Conservation (phyloP, 176 grass and related monocot genomes). For the Avena eriantha region DNA sequence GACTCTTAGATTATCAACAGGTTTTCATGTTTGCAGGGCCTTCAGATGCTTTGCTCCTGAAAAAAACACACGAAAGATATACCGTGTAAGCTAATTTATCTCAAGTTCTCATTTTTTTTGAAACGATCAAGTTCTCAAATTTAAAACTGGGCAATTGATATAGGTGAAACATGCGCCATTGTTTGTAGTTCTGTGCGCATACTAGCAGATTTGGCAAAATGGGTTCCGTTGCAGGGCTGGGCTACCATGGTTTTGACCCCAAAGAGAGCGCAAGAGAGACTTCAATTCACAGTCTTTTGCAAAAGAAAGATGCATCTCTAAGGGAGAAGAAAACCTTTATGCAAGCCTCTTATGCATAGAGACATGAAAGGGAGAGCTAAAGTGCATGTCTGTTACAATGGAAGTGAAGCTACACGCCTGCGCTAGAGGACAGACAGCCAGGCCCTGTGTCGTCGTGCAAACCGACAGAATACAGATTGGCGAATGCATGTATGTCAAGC, state of each 20-base stretch:
- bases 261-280: not conserved
- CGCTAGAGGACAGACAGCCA: constrained; percentile 23
- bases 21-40: constrained; percentile 13
- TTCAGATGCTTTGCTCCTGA: constrained; percentile 49
- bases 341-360: not conserved
- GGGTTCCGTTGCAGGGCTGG: not conserved
- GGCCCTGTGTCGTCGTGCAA: constrained; percentile 7
- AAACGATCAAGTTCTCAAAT: not conserved
- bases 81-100: constrained; percentile 19
- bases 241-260: not conserved
- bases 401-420: not conserved
- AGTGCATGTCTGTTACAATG: constrained; percentile 18
- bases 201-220: not conserved
- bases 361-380: constrained; percentile 38
- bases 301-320: constrained; percentile 6
- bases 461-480: not conserved
- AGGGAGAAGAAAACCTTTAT: constrained; percentile 26
- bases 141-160: not conserved
- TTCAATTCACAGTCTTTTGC: constrained; percentile 26
- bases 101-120: not conserved
- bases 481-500: constrained; percentile 12
- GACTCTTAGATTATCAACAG: constrained; percentile 33
- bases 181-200: no score
- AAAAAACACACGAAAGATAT: not conserved
- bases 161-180: not conserved